Evolutionary conservation across 768 basidiomycete genomes (phyloP).

Genomic region (Boletus rex-veris): DNA sequence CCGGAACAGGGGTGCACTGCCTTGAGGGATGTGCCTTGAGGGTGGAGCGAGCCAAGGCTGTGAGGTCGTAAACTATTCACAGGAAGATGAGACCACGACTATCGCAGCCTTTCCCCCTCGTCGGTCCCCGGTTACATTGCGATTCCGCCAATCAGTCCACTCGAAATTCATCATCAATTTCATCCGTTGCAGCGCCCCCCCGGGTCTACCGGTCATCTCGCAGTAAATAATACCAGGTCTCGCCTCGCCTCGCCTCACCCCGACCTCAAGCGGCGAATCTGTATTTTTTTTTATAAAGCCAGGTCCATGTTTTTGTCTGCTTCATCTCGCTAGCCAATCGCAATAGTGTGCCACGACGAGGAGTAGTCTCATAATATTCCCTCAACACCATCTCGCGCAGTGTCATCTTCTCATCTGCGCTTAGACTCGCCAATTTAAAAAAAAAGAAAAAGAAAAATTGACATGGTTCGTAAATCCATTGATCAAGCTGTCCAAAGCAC

Average conservation of each 20-base stretch:
- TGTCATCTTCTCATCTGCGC: too few relatives aligned
- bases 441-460: constrained; percentile 13
- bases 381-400: too few relatives aligned
- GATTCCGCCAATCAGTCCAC: constrained; percentile 5
- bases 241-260: constrained; percentile 18
- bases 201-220: constrained; percentile 12
- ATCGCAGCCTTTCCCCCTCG: background rate
- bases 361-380: background rate
- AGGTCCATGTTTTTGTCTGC: constrained; percentile 11
- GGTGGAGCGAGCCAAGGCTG: constrained; percentile 9
- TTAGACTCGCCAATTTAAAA: background rate
- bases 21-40: constrained; percentile 12
- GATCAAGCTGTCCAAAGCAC: background rate
- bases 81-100: background rate
- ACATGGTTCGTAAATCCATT: constrained; percentile 26
- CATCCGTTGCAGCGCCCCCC: constrained; percentile 12
- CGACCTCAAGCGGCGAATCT: constrained; percentile 20
- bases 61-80: constrained; percentile 8
- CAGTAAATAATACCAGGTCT: constrained; percentile 1
- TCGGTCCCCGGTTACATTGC: constrained; percentile 13
- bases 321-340: constrained; percentile 20
- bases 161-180: background rate
- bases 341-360: background rate
- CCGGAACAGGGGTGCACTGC: constrained; percentile 13
- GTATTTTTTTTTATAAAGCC: constrained; percentile 16